Evolutionary conservation across 768 basidiomycete genomes (phyloP), one percentile per base, ranked within the genome.

Genomic region (Suillus cothurnatus): DNA sequence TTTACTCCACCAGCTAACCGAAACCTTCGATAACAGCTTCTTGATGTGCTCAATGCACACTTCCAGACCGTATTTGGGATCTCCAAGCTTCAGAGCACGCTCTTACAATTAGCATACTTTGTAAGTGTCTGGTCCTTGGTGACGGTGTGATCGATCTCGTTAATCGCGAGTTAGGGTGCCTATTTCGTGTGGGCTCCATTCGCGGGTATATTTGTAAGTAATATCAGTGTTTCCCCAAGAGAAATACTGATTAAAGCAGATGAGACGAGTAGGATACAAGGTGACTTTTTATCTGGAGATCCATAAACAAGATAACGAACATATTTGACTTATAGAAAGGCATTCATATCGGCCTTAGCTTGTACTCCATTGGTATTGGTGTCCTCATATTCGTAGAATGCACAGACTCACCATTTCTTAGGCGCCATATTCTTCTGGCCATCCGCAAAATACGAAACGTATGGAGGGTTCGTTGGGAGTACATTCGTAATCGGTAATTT

Each of bases 361-460:
- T 88, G 7, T 89, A 88, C 69, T 87, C 87, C 15, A 77, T 86
- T 36, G 85, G 84, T 82, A 70, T 55, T 47, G 52, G 26, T 53
- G 26, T 39, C 31, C 39, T 53, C 49, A 32, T n/a, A n/a, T 23
- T 41, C 15, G 5, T 60, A 65, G 19, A 64, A 47, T 14, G 57
- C 65, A 56, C 39, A 31, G 53, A 41, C 62, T 41, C 28, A 39
- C 8, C 53, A 45, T 47, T 66, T 67, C 23, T 49, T 75, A 78
- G 90, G 91, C 58, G 91, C 90, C 28, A 81, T 92, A 67, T 87
- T 91, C 75, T 92, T 91, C 80, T 92, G 90, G 91, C 89, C 90
- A 21, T 88, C 87, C 49, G 89, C 90, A 43, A 86, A 83, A 69
- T 91, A 82, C 71, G 79, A 79, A 61, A 86, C 83, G 69, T 92